A percentile compares a stretch with the other conserved stretches of the same genome.
Conservation (phyloP, 148 eudicot species). For the Rhododendron williamsianum region DNA sequence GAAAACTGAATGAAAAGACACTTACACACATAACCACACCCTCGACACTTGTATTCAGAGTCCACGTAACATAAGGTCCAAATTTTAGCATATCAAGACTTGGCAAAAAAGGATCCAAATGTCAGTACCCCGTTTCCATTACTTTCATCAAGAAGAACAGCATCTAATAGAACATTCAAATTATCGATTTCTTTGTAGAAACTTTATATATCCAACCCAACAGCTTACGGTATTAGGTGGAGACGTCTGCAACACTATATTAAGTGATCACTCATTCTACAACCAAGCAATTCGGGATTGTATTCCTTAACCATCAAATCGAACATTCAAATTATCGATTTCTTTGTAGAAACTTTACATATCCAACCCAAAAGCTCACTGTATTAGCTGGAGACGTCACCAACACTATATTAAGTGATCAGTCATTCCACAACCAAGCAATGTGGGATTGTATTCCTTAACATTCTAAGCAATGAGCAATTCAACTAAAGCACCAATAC, state of each 20-base stretch:
- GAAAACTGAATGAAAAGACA: neutral
- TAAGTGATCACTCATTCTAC: no score
- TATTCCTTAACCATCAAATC: neutral
- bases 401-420: neutral
- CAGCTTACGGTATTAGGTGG: neutral
- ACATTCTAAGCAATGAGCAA: neutral
- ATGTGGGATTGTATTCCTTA: neutral
- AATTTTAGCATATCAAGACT: neutral
- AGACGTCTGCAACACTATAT: neutral
- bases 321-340: neutral
- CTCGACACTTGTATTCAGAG: neutral
- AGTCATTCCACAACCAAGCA: neutral
- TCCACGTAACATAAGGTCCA: neutral
- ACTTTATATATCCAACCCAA: neutral
- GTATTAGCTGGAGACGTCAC: neutral
- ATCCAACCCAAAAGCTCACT: neutral
- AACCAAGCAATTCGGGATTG: neutral
- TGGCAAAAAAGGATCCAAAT: neutral
- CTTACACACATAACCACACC: neutral
- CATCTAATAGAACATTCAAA: neutral
- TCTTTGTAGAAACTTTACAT: neutral
- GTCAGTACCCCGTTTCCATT: neutral
- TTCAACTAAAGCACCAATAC: neutral
- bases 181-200: neutral
- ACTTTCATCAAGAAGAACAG: neutral